Evolutionary conservation across 768 basidiomycete species (phyloP).

Genomic region (Leccinellum albellum): DNA sequence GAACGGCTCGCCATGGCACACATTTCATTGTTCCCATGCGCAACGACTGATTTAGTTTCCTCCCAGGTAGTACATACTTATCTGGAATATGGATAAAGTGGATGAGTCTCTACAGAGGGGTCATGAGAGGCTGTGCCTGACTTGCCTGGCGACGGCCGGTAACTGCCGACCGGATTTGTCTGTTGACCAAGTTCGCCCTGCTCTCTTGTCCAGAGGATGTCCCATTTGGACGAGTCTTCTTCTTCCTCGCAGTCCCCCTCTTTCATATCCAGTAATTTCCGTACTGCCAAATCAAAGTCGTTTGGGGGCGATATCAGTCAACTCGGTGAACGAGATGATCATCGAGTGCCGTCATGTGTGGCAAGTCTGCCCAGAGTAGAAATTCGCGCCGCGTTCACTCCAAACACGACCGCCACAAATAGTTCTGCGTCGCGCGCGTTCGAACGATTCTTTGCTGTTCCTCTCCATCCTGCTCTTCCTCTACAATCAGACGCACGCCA

Average conservation of each 20-base stretch:
- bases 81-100: too few relatives aligned
- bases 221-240: background rate
- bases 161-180: background rate
- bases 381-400: background rate
- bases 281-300: background rate
- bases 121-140: too few relatives aligned
- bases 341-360: slow-evolving; percentile 15
- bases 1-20: too few relatives aligned
- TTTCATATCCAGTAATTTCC: background rate
- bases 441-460: slow-evolving; percentile 2
- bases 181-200: too few relatives aligned
- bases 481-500: slow-evolving; percentile 28
- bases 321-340: background rate
- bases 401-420: slow-evolving; percentile 5
- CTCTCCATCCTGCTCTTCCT: background rate
- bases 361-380: background rate
- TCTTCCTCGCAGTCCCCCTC: background rate
- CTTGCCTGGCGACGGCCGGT: background rate
- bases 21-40: background rate
- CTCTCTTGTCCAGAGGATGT: background rate
- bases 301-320: background rate
- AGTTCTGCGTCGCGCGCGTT: slow-evolving; percentile 13
- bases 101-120: too few relatives aligned
- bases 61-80: too few relatives aligned
- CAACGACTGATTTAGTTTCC: background rate